Base-by-base conservation (phyloP, 2,329 filamentous ascomycete genomes). In the Phyllosticta capitalensis region DNA sequence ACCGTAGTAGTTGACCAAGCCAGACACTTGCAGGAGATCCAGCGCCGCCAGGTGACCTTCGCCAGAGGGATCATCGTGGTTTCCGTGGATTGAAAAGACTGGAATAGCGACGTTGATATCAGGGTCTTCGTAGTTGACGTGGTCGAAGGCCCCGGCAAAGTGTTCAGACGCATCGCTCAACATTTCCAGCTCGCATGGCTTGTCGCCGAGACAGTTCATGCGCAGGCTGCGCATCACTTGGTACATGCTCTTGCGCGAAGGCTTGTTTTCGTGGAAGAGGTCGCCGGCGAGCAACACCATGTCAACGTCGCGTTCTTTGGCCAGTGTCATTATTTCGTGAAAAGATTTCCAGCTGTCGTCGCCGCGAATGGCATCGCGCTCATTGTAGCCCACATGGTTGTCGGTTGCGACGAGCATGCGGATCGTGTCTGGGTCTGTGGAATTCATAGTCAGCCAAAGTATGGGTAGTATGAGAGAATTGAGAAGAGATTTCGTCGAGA, bases 21-120 rank as follows among this genome's bases (percentile, higher is more conserved):
- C 94, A 0, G 92, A 90, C 1, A 94, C 87, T 71, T 97, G 91
- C 3, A 99, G 80, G 17, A 99, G 75, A 71, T 99, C 94, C 10
- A 99, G 80, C 0, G 92, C 92, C 63, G 94, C 95, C 64, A 88
- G 87, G 70, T 95, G 90, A 10, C 92, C 94, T 67, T 96, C 92
- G 9, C 94, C 94, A n/a, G 92, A 95, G 0, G 94, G 94, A 70
- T 99, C 94, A 69, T 99, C 94, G 71, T 99, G 94, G 68, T 99
- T 99, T 52, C 94, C 94, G 67, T 99, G 95, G 49, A 99, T 99
- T 0, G 92, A 96, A 71, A 99, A 99, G 26, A 99, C 91, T 0
- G 94, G 94, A 59, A 97, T 96, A 1, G 92, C 90, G 62, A 99
- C 85, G 68, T 99, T 99, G 73, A 99, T 96, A 67, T 99, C 90